Evolutionary conservation across 768 basidiomycete genomes (phyloP).

Genomic region (Lactarius hatsudake): DNA sequence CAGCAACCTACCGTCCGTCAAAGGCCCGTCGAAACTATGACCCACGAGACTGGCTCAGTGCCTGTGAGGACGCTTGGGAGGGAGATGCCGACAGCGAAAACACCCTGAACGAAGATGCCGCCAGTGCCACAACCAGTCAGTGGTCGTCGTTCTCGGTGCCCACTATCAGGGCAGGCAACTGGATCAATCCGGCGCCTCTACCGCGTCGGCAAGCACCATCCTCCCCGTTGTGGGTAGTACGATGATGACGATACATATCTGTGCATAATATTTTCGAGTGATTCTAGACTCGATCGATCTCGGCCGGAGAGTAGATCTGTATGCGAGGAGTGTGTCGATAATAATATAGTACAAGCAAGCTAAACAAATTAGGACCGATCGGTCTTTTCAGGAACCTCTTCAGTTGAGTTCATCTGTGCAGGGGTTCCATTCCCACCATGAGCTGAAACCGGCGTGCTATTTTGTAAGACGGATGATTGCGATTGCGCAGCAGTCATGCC

Average conservation of each 20-base stretch:
- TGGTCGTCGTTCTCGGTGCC: constrained; percentile 23
- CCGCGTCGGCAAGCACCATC: background rate
- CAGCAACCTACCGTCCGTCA: constrained; percentile 10
- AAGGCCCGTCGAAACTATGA: constrained; percentile 10
- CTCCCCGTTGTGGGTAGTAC: background rate
- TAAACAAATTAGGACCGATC: constrained; percentile 9
- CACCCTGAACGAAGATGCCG: constrained; percentile 1
- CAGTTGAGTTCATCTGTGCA: constrained; percentile 15
- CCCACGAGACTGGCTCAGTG: constrained; percentile 20
- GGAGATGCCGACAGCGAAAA: background rate
- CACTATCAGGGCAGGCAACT: constrained; percentile 17
- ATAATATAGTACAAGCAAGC: constrained; percentile 3
- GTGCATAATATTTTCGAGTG: background rate
- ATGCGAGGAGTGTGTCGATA: background rate
- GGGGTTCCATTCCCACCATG: constrained; percentile 21
- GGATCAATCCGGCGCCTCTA: constrained; percentile 23
- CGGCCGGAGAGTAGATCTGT: background rate
- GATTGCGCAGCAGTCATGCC: constrained; percentile 10
- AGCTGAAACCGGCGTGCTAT: constrained; percentile 21
- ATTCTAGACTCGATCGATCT: background rate
- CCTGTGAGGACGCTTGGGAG: constrained; percentile 12
- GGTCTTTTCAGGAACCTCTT: constrained; percentile 15
- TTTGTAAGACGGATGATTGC: constrained; percentile 15
- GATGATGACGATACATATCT: background rate
- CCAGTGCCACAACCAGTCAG: constrained; percentile 10